Evolutionary conservation across 2,329 filamentous ascomycete genomes (phyloP).

Genomic region (Emergomyces africanus): DNA sequence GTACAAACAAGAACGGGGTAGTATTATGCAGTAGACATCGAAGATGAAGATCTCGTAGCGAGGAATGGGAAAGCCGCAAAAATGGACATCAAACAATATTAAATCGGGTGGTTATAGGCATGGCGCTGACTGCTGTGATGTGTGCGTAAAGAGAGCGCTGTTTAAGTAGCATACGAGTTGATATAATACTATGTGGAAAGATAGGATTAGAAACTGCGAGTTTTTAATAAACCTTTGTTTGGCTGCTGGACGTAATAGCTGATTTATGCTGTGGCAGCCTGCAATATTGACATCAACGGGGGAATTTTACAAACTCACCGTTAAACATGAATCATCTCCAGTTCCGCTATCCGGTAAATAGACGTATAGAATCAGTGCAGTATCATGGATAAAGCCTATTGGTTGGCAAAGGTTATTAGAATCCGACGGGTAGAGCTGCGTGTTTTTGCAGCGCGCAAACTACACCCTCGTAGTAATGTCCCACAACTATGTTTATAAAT

Average conservation of each 20-base stretch:
- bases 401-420: not conserved
- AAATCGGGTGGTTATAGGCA: not conserved
- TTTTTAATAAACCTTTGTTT: not conserved
- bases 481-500: not conserved
- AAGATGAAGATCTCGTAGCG: not conserved
- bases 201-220: not conserved
- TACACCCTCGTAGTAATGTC: not conserved
- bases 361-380: conserved; percentile 34
- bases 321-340: conserved; percentile 34
- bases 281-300: not conserved
- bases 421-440: too few species aligned
- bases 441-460: not conserved
- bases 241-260: not conserved
- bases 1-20: not conserved
- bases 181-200: conserved; percentile 29
- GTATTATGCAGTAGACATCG: not conserved
- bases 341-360: conserved; percentile 31
- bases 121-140: too few species aligned
- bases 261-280: not conserved
- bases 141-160: not conserved
- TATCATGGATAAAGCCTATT: conserved; percentile 33
- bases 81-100: not conserved
- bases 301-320: conserved; percentile 20
- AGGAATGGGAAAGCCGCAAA: not conserved
- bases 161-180: conserved; percentile 30